These are phyloP conservation scores for Blastobotrys capitulatus DNA, from an alignment of 1,139 yeast genomes.

Conservation along the genomic window DNA sequence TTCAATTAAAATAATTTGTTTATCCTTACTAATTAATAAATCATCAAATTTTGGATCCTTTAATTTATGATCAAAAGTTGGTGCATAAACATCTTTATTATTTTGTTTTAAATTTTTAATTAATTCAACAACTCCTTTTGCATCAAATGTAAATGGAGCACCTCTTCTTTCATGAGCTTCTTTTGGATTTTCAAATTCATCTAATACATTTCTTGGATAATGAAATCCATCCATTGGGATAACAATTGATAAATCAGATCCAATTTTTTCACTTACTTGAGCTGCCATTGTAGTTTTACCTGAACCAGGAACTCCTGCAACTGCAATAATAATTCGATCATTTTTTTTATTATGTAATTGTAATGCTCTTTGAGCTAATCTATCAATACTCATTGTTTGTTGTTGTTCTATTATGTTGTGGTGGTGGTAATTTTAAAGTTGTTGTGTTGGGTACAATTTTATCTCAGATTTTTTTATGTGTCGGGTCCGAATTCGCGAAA, in stretches of 20 bases:
- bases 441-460: too few relatives aligned
- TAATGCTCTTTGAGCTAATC: slow-evolving; percentile 6
- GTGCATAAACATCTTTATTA: slow-evolving; percentile 53
- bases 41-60: slow-evolving; percentile 58
- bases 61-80: slow-evolving; percentile 69
- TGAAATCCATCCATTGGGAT: slow-evolving; percentile 86
- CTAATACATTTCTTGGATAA: slow-evolving; percentile 51
- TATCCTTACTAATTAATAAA: slow-evolving; percentile 37
- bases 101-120: slow-evolving; percentile 24
- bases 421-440: background rate
- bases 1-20: slow-evolving; percentile 53
- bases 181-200: slow-evolving; percentile 46
- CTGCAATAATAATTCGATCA: slow-evolving; percentile 47
- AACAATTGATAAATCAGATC: slow-evolving; percentile 36
- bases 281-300: slow-evolving; percentile 70
- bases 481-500: too few relatives aligned
- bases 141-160: slow-evolving; percentile 80
- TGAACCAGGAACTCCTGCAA: slow-evolving; percentile 79
- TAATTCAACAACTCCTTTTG: slow-evolving; percentile 41
- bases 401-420: background rate
- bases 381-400: slow-evolving; percentile 7
- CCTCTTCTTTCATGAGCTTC: slow-evolving; percentile 67
- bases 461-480: too few relatives aligned
- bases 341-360: slow-evolving; percentile 13
- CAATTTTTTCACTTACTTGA: slow-evolving; percentile 39